Percentiles rank a stretch among this genome's conserved stretches.
phyloP scores from a whole-genome alignment of 2,329 filamentous ascomycete genomes.

The Neurospora sp. region DNA sequence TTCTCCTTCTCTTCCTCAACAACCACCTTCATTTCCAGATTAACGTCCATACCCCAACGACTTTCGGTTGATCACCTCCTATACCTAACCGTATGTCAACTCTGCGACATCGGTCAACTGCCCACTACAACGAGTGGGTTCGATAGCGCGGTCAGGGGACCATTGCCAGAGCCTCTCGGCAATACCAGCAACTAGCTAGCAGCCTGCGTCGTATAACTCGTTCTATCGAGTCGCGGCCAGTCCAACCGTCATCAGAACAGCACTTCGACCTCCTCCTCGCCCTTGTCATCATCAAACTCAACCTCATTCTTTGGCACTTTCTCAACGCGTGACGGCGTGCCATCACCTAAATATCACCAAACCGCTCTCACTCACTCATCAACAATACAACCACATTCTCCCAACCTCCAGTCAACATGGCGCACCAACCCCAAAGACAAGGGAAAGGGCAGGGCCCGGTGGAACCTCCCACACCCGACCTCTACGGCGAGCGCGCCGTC shows the following conservation, averaged over 20 bases:
- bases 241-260: neutral
- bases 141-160: constrained; percentile 24
- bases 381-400: neutral
- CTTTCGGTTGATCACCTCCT: no score
- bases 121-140: constrained; percentile 50
- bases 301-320: neutral
- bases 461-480: neutral
- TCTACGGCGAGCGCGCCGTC: neutral
- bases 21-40: neutral
- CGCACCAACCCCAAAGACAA: neutral
- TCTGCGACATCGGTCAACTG: constrained; percentile 43
- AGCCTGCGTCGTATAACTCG: constrained; percentile 26
- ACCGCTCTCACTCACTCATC: neutral
- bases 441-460: neutral
- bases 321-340: neutral
- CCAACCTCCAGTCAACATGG: neutral
- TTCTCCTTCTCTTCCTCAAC: neutral
- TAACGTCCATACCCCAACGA: no score
- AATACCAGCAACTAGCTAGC: constrained; percentile 27
- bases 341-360: neutral
- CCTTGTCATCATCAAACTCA: neutral
- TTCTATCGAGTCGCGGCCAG: constrained; percentile 18
- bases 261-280: neutral
- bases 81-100: constrained; percentile 30
- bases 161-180: constrained; percentile 23